Percentiles rank a stretch among this genome's conserved stretches.
Evolutionary conservation across 495 filamentous ascomycete species (phyloP).

Genomic region (Penicillium angulare): DNA sequence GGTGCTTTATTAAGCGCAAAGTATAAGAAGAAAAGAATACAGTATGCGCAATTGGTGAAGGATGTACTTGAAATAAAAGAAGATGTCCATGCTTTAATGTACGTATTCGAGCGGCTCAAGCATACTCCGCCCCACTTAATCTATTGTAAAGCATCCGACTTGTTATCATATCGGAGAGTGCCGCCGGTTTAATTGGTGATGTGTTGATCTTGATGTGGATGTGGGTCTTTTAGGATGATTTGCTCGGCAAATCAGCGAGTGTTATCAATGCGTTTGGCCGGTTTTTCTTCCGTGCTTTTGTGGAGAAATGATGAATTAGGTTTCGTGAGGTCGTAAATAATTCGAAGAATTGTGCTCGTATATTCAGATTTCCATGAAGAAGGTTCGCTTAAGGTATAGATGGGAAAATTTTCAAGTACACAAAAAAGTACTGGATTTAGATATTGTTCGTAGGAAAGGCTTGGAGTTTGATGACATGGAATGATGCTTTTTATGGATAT

Average conservation of each 20-base stretch:
- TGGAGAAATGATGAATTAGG: slow-evolving; percentile 1
- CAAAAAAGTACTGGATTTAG: too few species aligned
- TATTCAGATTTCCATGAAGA: too few species aligned
- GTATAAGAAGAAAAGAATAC: neutral
- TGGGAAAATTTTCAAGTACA: too few species aligned
- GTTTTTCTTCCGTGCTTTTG: slow-evolving; percentile 7
- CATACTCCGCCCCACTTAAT: slow-evolving; percentile 1
- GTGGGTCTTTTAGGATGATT: neutral
- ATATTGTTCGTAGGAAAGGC: too few species aligned
- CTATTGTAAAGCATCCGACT: too few species aligned
- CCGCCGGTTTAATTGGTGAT: neutral
- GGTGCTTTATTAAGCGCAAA: neutral
- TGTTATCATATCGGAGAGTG: neutral
- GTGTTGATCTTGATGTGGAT: neutral
- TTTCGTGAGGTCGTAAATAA: too few species aligned
- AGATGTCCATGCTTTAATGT: neutral
- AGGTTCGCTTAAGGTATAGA: too few species aligned
- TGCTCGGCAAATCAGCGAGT: neutral
- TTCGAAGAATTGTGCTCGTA: too few species aligned
- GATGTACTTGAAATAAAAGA: neutral
- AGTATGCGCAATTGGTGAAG: neutral
- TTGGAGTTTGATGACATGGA: too few species aligned
- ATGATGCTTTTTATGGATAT: too few species aligned
- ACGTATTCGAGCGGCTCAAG: slow-evolving; percentile 1
- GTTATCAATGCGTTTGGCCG: neutral